A percentile compares a stretch with the other conserved stretches of the same genome.
Evolutionary conservation across 2,329 filamentous ascomycete species (phyloP).

Genomic region (Pseudogymnoascus sp.): DNA sequence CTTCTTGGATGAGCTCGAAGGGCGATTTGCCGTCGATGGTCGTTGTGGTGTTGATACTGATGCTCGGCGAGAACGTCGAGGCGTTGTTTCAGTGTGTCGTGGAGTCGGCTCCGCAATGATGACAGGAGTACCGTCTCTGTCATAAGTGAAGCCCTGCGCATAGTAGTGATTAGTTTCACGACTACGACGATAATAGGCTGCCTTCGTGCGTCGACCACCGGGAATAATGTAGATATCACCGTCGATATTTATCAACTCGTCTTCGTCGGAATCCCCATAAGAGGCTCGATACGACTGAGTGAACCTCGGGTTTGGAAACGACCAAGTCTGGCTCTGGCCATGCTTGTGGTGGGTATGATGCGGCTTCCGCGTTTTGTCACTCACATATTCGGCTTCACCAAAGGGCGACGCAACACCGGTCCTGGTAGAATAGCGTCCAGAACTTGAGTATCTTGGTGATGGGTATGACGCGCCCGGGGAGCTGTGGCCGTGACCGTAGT

Average conservation of each 20-base stretch:
- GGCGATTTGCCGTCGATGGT: constrained; percentile 20
- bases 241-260: constrained; percentile 23
- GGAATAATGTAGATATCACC: constrained; percentile 24
- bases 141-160: constrained; percentile 24
- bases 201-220: constrained; percentile 23
- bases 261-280: constrained; percentile 32
- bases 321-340: constrained; percentile 8
- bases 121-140: constrained; percentile 23
- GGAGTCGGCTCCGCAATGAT: constrained; percentile 10
- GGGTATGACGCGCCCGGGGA: constrained; percentile 22
- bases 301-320: constrained; percentile 19
- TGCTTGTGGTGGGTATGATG: constrained; percentile 26
- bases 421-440: constrained; percentile 29
- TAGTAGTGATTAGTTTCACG: constrained; percentile 31
- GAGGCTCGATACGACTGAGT: constrained; percentile 31
- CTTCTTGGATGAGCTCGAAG: constrained; percentile 24
- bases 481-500: constrained; percentile 24
- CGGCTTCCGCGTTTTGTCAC: constrained; percentile 24
- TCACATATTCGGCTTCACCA: constrained; percentile 30
- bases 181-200: constrained; percentile 29
- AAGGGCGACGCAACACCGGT: constrained; percentile 13
- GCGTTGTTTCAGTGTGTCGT: constrained; percentile 12
- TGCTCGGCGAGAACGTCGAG: constrained; percentile 22
- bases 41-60: constrained; percentile 27
- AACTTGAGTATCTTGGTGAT: constrained; percentile 30